A percentile compares a stretch with the other conserved stretches of the same genome.
Conservation (phyloP, 2,329 filamentous ascomycete species). For the Fusarium agapanthi region DNA sequence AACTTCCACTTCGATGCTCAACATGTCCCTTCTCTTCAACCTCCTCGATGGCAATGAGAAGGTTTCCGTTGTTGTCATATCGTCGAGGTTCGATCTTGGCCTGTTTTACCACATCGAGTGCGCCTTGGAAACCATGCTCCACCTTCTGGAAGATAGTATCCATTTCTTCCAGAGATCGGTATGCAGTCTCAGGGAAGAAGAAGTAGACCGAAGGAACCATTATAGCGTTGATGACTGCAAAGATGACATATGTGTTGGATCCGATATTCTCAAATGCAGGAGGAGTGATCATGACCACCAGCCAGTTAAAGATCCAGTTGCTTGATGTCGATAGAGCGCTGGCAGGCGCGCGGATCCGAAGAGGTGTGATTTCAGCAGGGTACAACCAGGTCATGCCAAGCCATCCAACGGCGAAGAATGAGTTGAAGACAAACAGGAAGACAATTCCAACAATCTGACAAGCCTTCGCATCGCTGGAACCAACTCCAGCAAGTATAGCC, state of each 20-base stretch:
- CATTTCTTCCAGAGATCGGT: conserved; percentile 72
- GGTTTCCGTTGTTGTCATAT: conserved; percentile 68
- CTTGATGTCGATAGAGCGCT: conserved; percentile 64
- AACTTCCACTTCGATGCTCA: conserved; percentile 43
- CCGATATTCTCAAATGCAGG: conserved; percentile 67
- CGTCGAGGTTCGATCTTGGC: conserved; percentile 59
- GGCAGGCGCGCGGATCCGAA: conserved; percentile 71
- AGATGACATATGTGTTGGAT: conserved; percentile 69
- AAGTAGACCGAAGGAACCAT: conserved; percentile 67
- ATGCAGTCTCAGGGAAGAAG: conserved; percentile 72
- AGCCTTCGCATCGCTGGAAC: conserved; percentile 55
- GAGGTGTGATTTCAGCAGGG: conserved; percentile 72
- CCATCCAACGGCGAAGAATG: conserved; percentile 68
- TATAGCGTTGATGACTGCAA: conserved; percentile 70
- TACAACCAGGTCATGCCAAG: conserved; percentile 71
- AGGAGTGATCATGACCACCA: conserved; percentile 71
- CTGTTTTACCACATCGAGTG: conserved; percentile 49
- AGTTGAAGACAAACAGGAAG: conserved; percentile 70
- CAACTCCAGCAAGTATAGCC: conserved; percentile 68
- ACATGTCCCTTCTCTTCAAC: conserved; percentile 49
- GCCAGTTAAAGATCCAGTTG: conserved; percentile 72
- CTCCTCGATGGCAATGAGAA: conserved; percentile 58
- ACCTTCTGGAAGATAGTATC: conserved; percentile 70
- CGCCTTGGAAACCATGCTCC: conserved; percentile 49
- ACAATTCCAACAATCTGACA: conserved; percentile 69